Base-by-base conservation (phyloP, 2,329 filamentous ascomycete species). In the Exophiala dermatitidis region DNA sequence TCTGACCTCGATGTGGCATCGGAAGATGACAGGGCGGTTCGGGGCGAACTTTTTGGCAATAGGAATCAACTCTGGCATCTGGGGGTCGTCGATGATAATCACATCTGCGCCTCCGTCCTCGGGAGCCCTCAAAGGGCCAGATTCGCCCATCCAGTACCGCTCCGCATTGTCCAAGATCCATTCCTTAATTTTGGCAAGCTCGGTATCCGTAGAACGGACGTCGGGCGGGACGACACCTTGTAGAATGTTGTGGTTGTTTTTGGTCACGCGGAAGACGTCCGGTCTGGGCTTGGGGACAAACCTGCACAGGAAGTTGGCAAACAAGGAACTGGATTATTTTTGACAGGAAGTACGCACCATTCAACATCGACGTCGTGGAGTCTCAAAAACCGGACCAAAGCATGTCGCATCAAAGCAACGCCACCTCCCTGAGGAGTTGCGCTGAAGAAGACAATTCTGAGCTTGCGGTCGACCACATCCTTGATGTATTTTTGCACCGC, bases 161-260 rank as follows among this genome's bases (percentile, higher is more conserved):
- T 82, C 76, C 3, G 86, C 84, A 67, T 91, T 91, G 8, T 85
- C 79, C 8, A 75, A 71, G 52, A 87, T 84, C 88, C 88, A 93
- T 44, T 82, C 78, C 6, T 77, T 78, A 48, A 91, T 80, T n/a
- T 74, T 70, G 1, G 72, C 67, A 62, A 83, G 82, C 53, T 87
- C 80, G 1, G 85, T 78, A 1, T 73, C 62, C 0, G 77, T 80
- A 32, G 91, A 75, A n/a, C 81, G 77, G 61, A 87, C 78, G 2
- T 80, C 77, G 0, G 81, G 79, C 29, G 77, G 74, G 38, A 82
- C 82, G 40, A 90, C 87, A 5, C 87, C 88, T 70, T 93, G 88
- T 2, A 93, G 80, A 59, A 91, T 90, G 69, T 93, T 93, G 78
- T 93, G 88, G 62, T 90, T 86, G 60, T 85, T 90, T 72, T 93